These are phyloP conservation scores for Penicillium robsamsonii DNA, from an alignment of 495 filamentous ascomycete species.

Conservation along the genomic window DNA sequence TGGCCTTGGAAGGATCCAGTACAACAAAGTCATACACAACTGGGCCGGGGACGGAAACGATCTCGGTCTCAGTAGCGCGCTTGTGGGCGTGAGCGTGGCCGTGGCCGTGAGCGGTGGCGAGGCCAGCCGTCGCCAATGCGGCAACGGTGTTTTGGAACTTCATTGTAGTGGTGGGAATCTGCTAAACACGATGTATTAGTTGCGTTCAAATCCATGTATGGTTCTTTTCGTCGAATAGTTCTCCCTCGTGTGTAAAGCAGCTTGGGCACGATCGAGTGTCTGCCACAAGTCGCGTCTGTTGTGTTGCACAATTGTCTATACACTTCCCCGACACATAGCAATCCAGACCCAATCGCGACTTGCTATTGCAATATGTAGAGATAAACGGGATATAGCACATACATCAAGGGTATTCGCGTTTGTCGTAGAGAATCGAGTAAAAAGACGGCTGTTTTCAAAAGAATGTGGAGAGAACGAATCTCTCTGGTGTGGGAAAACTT, in stretches of 20 bases:
- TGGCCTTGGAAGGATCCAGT: conserved; percentile 14
- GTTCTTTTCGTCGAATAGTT: not conserved
- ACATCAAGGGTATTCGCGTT: conserved; percentile 39
- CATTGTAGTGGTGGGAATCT: conserved; percentile 30
- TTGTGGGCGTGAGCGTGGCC: conserved; percentile 45
- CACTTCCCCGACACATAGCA: not conserved
- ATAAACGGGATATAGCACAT: conserved; percentile 20
- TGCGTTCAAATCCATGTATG: not conserved
- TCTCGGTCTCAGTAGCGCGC: conserved; percentile 38
- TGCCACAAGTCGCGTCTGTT: not conserved
- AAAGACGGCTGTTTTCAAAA: conserved; percentile 33
- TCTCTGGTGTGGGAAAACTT: conserved; percentile 46
- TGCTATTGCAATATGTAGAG: conserved; percentile 3
- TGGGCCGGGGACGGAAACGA: conserved; percentile 53
- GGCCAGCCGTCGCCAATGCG: conserved; percentile 45
- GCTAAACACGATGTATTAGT: not conserved
- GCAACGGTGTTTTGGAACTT: conserved; percentile 45
- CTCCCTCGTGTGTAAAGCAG: not conserved
- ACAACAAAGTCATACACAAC: conserved; percentile 61
- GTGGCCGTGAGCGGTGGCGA: conserved; percentile 46
- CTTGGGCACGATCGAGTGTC: not conserved
- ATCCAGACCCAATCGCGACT: not conserved
- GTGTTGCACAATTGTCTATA: not conserved
- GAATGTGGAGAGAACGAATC: conserved; percentile 48
- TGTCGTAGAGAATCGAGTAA: conserved; percentile 38